Base-by-base conservation (phyloP, 495 filamentous ascomycete genomes). In the Hypoxylon subgilvum region DNA sequence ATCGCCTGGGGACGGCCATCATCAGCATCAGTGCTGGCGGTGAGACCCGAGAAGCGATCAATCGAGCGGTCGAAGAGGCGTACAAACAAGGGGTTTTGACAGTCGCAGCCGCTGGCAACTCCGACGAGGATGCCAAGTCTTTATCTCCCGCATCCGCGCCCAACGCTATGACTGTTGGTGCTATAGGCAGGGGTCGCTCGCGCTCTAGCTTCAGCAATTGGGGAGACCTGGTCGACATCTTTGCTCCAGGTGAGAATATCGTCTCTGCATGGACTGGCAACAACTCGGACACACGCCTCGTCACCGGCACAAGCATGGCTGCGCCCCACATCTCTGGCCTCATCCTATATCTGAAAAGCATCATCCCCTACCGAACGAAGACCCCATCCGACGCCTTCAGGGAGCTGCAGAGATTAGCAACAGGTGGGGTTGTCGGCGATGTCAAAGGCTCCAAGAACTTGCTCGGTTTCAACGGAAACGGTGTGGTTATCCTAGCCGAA, bases 201-300 rank as follows among this genome's bases (percentile, higher is more conserved):
- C 74, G 78, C 16, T 78, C 84, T n/a, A 69, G 39, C 1, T 87
- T 82, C 69, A 82, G 79, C 62, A 87, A 88, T 72, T 88, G 69
- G 57, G 85, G 86, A 4, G 27, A 63, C 3, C 50, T 72, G 13
- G 78, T 88, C 13, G 83, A 88, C 47, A 66, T 87, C 57, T 84
- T 85, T 54, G 84, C 83, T 13, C 84, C 84, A 3, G 84, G 84
- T 2, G 65, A 76, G 30, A 36, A 43, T 46, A 77, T 88, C 54
- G 64, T 76, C 14, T 77, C 78, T 3, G 68, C 80, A 19, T 86
- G 71, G 76, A 79, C 79, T 36, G 71, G 74, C 34, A 72, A 69
- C 49, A 71, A 74, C 65, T 36, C 68, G 1, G 69, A 79, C 40
- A 50, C 35, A 21, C 38, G 32, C 18, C 4, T 63, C 12, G 65